phyloP scores from a whole-genome alignment of 1,284 basidiomycete genomes.

The Trichosporon ovoides region DNA sequence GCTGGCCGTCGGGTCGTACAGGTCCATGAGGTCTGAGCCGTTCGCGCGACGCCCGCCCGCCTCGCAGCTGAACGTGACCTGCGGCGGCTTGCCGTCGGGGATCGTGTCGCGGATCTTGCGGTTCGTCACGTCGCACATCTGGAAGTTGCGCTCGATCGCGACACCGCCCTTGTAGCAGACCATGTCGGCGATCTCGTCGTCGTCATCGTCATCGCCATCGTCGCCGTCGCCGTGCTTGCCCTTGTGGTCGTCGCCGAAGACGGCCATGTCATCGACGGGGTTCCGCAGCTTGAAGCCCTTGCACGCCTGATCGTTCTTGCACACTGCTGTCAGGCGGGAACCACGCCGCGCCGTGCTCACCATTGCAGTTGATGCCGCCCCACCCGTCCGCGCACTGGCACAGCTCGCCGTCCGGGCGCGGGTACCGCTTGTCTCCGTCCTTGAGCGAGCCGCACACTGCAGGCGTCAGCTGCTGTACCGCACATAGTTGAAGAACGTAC shows the following conservation, averaged over 20 bases:
- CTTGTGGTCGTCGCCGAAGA: neutral
- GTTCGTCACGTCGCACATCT: slow-evolving; percentile 97
- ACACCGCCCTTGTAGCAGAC: slow-evolving; percentile 89
- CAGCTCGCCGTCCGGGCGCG: slow-evolving; percentile 65
- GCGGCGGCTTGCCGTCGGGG: slow-evolving; percentile 71
- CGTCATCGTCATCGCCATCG: slow-evolving; percentile 52
- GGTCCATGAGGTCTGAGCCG: slow-evolving; percentile 2
- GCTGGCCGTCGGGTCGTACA: neutral
- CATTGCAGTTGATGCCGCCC: slow-evolving; percentile 94
- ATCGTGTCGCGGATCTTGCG: slow-evolving; percentile 85
- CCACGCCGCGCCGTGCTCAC: slow-evolving; percentile 51
- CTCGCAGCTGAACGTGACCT: slow-evolving; percentile 88
- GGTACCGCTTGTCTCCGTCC: slow-evolving; percentile 76
- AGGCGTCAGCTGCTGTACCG: slow-evolving; percentile 1
- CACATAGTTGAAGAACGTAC: slow-evolving; percentile 52
- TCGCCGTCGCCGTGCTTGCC: slow-evolving; percentile 26
- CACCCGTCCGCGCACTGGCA: slow-evolving; percentile 92
- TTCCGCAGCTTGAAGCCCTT: slow-evolving; percentile 61
- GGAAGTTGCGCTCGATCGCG: slow-evolving; percentile 86
- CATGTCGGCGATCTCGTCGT: slow-evolving; percentile 61
- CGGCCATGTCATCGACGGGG: slow-evolving; percentile 22
- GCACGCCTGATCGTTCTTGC: slow-evolving; percentile 74
- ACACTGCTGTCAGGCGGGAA: slow-evolving; percentile 60
- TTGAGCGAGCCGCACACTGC: slow-evolving; percentile 83
- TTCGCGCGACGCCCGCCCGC: slow-evolving; percentile 33